Base-by-base conservation (phyloP, 768 basidiomycete species). In the Austroboletus festivus region DNA sequence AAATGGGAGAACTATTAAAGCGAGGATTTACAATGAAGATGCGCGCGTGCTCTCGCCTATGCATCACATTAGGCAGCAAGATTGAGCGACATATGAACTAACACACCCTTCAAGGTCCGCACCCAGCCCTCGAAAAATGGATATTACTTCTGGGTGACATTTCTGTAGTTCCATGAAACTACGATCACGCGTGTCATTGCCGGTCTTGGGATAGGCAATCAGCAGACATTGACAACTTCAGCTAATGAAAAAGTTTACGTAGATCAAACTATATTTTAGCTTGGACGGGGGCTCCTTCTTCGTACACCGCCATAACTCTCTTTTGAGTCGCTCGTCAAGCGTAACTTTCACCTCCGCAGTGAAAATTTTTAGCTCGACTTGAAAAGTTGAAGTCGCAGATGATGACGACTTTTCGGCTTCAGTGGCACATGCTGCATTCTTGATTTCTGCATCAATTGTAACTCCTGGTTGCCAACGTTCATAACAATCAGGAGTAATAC, bases 221-320 rank as follows among this genome's bases (percentile, higher is more conserved):
- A 42, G 13, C 13, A 33, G 15, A 33, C 7, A 8, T 10, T 4
- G 31, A 4, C 13, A 33, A 33, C 10, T 28, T 4, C 12, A 33
- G 12, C 4, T 8, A 33, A 3, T 33, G 7, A 4, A 33, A 33
- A 7, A 33, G 38, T 56, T 10, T 16, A 62, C 60, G 71, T 90
- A 98, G 35, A 99, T 91, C 12, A 99, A 74, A 56, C 89, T 82
- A 47, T 89, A 87, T 47, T 76, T 82, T 62, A 93, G 78, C 44
- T 73, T 78, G 4, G 69, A 71, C 0, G 95, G 95, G 0, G 91
- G 88, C 46, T 89, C 85, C 74, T 99, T 99, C 78, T 97, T 97
- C 11, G 93, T 99, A 1, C 92, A 89, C 50, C 95, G 76, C 50
- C 87, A 78, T 28, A 98, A 71, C 64, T 97, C 95, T 9, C 72